Evolutionary conservation across 2,329 filamentous ascomycete genomes (phyloP), one percentile per base, ranked within the genome.

Genomic region (Aureobasidium sp.): DNA sequence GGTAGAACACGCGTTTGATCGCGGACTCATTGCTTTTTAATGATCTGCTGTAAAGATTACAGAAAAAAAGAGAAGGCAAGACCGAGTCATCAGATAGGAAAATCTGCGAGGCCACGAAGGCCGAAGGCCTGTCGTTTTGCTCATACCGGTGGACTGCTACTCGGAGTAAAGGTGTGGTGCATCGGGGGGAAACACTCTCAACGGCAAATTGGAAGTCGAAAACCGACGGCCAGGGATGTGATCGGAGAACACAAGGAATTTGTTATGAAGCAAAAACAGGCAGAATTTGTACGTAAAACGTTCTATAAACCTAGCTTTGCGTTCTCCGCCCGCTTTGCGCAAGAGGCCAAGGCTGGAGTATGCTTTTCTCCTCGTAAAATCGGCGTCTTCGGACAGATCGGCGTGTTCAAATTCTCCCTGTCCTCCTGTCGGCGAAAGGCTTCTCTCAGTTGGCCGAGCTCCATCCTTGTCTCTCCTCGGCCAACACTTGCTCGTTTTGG

Each of bases 121-220:
- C 57, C 57, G 57, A 60, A 49, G 45, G 6, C 57, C 45, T 60
- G 29, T 39, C 42, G n/a, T 49, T 60, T 60, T 60, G 37, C 57
- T 60, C 57, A 60, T 60, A 60, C 45, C 45, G 29, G 57, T 60
- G 34, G 25, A 60, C 22, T 51, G 42, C 55, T 58, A 39, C 20
- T 58, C 55, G 55, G 55, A 60, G 57, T 49, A 51, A 60, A 42
- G 34, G 45, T 44, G 44, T 51, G 17, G 25, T 60, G 20, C 11
- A n/a, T 51, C 45, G 57, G 45, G 29, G 57, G 27, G 14, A 45
- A 49, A 34, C 14, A 36, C 44, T 15, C 55, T 45, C 53, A 36
- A 57, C 55, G 41, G 42, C 42, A 58, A 58, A 58, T 58, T 58
- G 57, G 57, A 60, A 60, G 45, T 41, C 36, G 34, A 60, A 60